A percentile compares a stretch with the other conserved stretches of the same genome.
Evolutionary conservation across 148 eudicot genomes (phyloP).

Genomic region (Rhododendron kiyosumense): DNA sequence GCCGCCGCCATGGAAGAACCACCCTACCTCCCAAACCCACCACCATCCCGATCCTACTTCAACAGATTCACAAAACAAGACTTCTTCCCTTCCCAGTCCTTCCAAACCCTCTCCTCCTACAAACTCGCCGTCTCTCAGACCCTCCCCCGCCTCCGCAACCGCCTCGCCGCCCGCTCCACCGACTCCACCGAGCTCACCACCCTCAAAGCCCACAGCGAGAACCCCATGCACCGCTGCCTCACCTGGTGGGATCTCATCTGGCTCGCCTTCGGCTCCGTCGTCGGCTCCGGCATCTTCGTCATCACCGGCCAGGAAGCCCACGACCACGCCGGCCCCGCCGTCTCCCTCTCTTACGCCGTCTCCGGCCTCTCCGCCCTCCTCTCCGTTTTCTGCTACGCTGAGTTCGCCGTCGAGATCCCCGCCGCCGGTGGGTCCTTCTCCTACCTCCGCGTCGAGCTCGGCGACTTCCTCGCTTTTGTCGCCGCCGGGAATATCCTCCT

Average conservation of each 20-base stretch:
- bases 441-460: slow-evolving; percentile 69
- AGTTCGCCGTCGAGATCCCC: slow-evolving; percentile 81
- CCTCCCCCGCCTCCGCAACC: slow-evolving; percentile 49
- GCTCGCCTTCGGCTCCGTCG: slow-evolving; percentile 81
- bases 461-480: slow-evolving; percentile 82
- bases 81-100: slow-evolving; percentile 72
- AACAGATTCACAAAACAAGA: slow-evolving; percentile 50
- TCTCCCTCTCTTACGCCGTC: slow-evolving; percentile 62
- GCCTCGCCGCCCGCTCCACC: slow-evolving; percentile 54
- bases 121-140: slow-evolving; percentile 38
- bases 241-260: slow-evolving; percentile 83
- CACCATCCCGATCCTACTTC: slow-evolving; percentile 37
- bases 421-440: slow-evolving; percentile 94
- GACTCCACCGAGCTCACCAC: slow-evolving; percentile 49
- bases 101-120: slow-evolving; percentile 47
- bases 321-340: slow-evolving; percentile 70
- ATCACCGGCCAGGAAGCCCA: slow-evolving; percentile 82
- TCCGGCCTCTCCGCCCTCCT: slow-evolving; percentile 83
- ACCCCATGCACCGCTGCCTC: slow-evolving; percentile 47
- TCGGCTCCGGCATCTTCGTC: slow-evolving; percentile 85
- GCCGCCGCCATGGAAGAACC: slow-evolving; percentile 3
- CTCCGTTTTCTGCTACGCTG: slow-evolving; percentile 89
- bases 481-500: slow-evolving; percentile 85
- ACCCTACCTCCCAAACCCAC: neutral
- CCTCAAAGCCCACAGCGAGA: slow-evolving; percentile 31